Percentiles rank a stretch among this genome's conserved stretches.
These are phyloP conservation scores for Solanum sejunctum DNA, from an alignment of 257 asterid species.

Conservation along the genomic window DNA sequence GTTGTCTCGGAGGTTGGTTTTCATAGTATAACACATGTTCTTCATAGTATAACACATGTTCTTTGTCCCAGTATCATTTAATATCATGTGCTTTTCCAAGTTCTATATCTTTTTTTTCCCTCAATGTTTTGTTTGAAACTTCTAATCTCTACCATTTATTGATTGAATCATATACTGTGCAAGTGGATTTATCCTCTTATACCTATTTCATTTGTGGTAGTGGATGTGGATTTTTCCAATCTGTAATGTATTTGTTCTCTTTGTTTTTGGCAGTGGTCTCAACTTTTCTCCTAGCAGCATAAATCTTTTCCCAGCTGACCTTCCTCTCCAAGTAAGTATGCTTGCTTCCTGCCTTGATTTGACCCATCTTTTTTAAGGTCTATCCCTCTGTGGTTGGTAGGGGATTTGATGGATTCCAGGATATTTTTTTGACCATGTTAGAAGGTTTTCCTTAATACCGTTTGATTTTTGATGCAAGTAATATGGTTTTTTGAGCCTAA, in stretches of 20 bases:
- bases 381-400: neutral
- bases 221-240: neutral
- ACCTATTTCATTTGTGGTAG: neutral
- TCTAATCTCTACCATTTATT: neutral
- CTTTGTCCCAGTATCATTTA: neutral
- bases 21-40: neutral
- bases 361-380: neutral
- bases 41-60: neutral
- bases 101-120: neutral
- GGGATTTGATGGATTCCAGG: neutral
- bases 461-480: neutral
- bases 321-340: slow-evolving; percentile 46
- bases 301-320: slow-evolving; percentile 51
- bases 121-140: neutral
- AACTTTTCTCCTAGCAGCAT: slow-evolving; percentile 49
- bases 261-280: slow-evolving; percentile 35
- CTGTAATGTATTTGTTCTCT: neutral
- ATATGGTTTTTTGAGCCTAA: neutral
- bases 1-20: slow-evolving; percentile 50
- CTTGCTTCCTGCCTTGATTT: neutral
- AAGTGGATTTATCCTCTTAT: neutral
- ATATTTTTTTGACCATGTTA: neutral
- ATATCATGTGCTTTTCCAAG: neutral
- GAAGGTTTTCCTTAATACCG: neutral
- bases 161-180: neutral